Evolutionary conservation across 345 rosid species (phyloP).

Genomic region (Nasturtium officinale): DNA sequence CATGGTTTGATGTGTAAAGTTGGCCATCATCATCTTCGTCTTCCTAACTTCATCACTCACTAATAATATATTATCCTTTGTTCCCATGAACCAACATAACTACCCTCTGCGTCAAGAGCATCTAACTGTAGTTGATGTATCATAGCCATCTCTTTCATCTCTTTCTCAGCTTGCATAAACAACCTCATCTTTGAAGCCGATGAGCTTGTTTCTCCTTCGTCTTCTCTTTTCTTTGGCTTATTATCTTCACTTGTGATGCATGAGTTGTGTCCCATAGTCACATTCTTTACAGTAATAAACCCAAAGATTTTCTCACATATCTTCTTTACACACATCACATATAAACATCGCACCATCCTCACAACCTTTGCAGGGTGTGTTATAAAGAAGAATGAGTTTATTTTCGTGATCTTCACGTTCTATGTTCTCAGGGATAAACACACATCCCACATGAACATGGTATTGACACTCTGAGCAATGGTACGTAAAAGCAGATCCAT

Average conservation of each 20-base stretch:
- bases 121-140: slow-evolving; percentile 7
- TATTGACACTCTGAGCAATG: slow-evolving; percentile 6
- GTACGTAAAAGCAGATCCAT: slow-evolving; percentile 19
- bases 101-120: slow-evolving; percentile 5
- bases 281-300: slow-evolving; percentile 22
- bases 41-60: background rate
- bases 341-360: background rate
- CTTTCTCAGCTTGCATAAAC: slow-evolving; percentile 7
- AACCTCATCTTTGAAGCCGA: background rate
- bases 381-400: slow-evolving; percentile 12
- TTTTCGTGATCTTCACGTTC: slow-evolving; percentile 12
- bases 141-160: slow-evolving; percentile 17
- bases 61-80: background rate
- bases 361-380: background rate
- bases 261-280: too few species aligned
- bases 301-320: slow-evolving; percentile 13
- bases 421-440: background rate
- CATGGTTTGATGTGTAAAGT: background rate
- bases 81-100: slow-evolving; percentile 10
- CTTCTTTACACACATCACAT: slow-evolving; percentile 15
- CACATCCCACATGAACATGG: slow-evolving; percentile 18
- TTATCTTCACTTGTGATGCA: background rate
- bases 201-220: background rate
- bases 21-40: background rate
- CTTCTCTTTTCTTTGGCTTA: background rate